phyloP scores from a whole-genome alignment of 306 rosid genomes.

The Delonix regia region DNA sequence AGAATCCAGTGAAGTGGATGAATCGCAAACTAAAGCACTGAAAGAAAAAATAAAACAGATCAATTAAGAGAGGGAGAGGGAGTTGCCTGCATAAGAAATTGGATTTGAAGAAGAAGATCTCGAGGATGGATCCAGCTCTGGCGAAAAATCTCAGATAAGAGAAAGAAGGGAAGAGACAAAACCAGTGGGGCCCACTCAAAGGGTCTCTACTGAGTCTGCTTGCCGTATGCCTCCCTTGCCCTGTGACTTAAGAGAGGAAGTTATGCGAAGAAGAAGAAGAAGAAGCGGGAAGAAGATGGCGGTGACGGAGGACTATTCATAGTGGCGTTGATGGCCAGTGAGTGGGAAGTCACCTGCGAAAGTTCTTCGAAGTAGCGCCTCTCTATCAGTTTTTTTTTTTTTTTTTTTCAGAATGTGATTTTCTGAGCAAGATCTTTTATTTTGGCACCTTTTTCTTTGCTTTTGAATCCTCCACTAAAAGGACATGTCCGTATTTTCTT shows the following conservation, averaged over 20 bases:
- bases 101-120: neutral
- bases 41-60: conserved; percentile 2
- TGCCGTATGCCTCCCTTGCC: neutral
- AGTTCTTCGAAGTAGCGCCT: neutral
- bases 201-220: neutral
- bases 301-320: neutral
- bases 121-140: conserved; percentile 3
- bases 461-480: neutral
- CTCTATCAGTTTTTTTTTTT: neutral
- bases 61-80: neutral
- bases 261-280: neutral
- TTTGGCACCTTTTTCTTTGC: neutral
- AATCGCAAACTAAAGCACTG: neutral
- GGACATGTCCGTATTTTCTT: too few species aligned
- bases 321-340: neutral
- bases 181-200: neutral
- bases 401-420: neutral
- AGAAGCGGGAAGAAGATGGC: neutral
- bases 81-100: neutral
- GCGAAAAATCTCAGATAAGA: neutral
- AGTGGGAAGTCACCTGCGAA: neutral
- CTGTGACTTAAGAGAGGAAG: neutral
- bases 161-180: neutral
- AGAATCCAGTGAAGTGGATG: neutral
- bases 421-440: neutral